Base-by-base conservation (phyloP, 352 stramenopile genomes). In the Phytophthora tentaculata region DNA sequence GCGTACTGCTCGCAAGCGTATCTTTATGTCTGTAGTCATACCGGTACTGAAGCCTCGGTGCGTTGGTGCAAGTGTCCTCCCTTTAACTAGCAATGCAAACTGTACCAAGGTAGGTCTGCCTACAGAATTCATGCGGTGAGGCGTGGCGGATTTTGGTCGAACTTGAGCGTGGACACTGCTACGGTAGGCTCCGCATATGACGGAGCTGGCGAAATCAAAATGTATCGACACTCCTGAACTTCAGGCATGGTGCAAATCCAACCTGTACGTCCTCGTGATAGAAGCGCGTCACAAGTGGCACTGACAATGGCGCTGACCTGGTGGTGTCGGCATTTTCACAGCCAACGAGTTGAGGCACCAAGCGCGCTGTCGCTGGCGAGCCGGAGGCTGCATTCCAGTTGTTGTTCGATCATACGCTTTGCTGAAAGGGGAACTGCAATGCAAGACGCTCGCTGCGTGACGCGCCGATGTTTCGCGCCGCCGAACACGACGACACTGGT, bases 381-480 rank as follows among this genome's bases (percentile, higher is more conserved):
- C 29, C 47, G 47, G 45, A 49, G 22, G 43, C 28, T 26, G 24
- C 13, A 23, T 23, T 54, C 56, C 56, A 67, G 50, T 57, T 67
- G 50, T 56, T 53, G 43, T 23, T 23, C 16, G 22, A 69, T 69
- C 54, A 55, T 66, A 44, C 52, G 64, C 58, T 72, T 59, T 68
- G 63, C 63, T 28, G 13, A 19, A 24, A 20, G 29, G 41, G 37
- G 29, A 70, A 70, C 54, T 71, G 44, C 61, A 75, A 71, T 66
- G 54, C 56, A 39, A 58, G 49, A 64, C 23, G 56, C 41, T 19
- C 41, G 17, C 24, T 41, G 28, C 23, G 58, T 75, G 67, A 75
- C 67, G 56, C 67, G 67, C 62, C 62, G 56, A 63, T 71, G 67
- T 74, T 67, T 67, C 61, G 48, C 43, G 28, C 32, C 13, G 47